A percentile compares a stretch with the other conserved stretches of the same genome.
These are phyloP conservation scores for Lipomyces orientalis DNA, from an alignment of 805 yeast species.

Conservation along the genomic window DNA sequence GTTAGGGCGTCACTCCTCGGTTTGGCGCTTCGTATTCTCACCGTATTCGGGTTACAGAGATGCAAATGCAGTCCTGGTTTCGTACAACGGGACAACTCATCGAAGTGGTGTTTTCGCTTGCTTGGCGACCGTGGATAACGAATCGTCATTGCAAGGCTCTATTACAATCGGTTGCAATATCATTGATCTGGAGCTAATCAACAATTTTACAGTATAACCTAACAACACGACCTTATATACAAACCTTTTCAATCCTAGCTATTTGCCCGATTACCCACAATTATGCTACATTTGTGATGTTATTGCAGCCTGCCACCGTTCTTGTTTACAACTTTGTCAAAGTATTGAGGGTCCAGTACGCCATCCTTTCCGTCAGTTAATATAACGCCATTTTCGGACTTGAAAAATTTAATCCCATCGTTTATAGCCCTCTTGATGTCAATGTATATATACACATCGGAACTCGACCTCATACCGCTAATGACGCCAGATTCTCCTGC, in stretches of 20 bases:
- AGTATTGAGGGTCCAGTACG: conserved; percentile 52
- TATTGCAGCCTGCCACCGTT: conserved; percentile 31
- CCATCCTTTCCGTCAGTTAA: conserved; percentile 71
- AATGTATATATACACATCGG: conserved; percentile 66
- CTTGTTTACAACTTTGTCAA: conserved; percentile 49
- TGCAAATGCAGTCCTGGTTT: too few relatives aligned
- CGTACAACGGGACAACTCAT: too few relatives aligned
- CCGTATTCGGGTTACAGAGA: neutral
- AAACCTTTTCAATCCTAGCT: too few relatives aligned
- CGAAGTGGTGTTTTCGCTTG: too few relatives aligned
- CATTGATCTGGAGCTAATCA: neutral
- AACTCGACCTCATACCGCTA: conserved; percentile 73
- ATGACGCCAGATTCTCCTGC: conserved; percentile 56
- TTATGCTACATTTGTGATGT: neutral
- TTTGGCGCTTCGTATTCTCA: neutral
- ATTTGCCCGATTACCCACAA: neutral
- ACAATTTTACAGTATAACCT: neutral
- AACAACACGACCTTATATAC: neutral
- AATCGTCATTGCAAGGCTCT: neutral
- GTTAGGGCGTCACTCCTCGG: neutral
- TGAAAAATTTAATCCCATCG: conserved; percentile 58
- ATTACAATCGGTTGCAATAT: neutral
- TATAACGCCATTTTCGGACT: conserved; percentile 76
- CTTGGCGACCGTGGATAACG: too few relatives aligned
- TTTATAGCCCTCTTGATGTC: conserved; percentile 58